Percentiles rank a stretch among this genome's conserved stretches.
Conservation (phyloP, 768 basidiomycete species). For the Crassisporium funariophilum region DNA sequence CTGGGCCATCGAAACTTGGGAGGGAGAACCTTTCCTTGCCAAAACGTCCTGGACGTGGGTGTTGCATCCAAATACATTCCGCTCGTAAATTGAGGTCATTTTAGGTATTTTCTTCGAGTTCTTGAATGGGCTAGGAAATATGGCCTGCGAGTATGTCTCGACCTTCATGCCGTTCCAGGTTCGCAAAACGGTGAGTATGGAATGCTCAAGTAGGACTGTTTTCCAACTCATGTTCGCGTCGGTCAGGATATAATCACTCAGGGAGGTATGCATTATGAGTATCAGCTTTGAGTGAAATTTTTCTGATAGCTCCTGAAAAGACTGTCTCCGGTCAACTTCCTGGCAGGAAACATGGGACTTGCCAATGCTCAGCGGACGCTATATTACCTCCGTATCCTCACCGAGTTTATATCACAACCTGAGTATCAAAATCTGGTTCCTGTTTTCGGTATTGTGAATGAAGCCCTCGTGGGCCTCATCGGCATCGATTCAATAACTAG, state of each 20-base stretch:
- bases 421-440: slow-evolving; percentile 51
- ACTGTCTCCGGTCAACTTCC: slow-evolving; percentile 56
- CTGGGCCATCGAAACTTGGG: slow-evolving; percentile 83
- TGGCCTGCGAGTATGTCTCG: slow-evolving; percentile 80
- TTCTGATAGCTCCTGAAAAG: slow-evolving; percentile 16
- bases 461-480: slow-evolving; percentile 48
- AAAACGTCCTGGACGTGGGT: slow-evolving; percentile 74
- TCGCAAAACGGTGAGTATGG: slow-evolving; percentile 63
- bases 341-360: slow-evolving; percentile 78
- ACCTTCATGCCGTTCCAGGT: slow-evolving; percentile 80
- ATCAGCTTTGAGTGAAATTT: too few relatives aligned
- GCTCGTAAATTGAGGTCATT: neutral
- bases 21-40: slow-evolving; percentile 75
- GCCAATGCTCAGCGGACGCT: slow-evolving; percentile 83
- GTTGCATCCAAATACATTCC: neutral
- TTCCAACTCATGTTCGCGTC: too few relatives aligned
- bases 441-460: slow-evolving; percentile 67
- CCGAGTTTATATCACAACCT: slow-evolving; percentile 82
- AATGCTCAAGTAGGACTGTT: neutral
- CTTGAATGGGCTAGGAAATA: slow-evolving; percentile 89
- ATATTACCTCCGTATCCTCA: slow-evolving; percentile 71
- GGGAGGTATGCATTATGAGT: slow-evolving; percentile 49
- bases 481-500: slow-evolving; percentile 54
- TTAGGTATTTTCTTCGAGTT: slow-evolving; percentile 70
- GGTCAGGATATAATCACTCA: slow-evolving; percentile 56